phyloP scores from a whole-genome alignment of 31 red algal genomes.

The Asparagopsis taxiformis region DNA sequence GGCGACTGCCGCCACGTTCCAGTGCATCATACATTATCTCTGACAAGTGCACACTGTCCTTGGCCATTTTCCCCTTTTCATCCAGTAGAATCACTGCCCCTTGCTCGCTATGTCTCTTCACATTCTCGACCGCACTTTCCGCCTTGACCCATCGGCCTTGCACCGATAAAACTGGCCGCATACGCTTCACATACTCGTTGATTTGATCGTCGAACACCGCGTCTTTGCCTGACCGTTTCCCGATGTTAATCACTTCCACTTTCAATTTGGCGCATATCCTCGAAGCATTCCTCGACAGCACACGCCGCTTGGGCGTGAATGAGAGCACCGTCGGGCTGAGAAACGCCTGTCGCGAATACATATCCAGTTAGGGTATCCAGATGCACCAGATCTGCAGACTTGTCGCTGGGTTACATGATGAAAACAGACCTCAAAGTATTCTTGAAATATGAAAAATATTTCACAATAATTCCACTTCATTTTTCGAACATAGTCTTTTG shows the following conservation, averaged over 20 bases:
- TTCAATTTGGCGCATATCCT: conserved; percentile 17
- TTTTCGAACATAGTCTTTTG: no score
- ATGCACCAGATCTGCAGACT: no score
- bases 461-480: no score
- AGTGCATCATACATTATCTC: conserved; percentile 50
- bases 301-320: no score
- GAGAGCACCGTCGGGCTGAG: no score
- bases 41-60: conserved; percentile 54
- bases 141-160: conserved; percentile 11
- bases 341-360: no score
- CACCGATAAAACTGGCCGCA: conserved; percentile 18
- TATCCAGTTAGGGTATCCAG: no score
- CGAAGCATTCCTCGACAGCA: no score
- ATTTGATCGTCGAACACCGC: conserved; percentile 26
- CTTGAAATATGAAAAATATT: no score
- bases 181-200: conserved; percentile 28
- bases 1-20: conserved; percentile 36
- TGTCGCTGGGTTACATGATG: no score
- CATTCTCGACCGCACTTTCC: conserved; percentile 7
- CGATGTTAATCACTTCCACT: conserved; percentile 40
- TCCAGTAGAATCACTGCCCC: conserved; percentile 47
- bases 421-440: no score
- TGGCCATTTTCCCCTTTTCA: conserved; percentile 33
- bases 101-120: conserved; percentile 1
- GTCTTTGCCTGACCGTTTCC: conserved; percentile 39